Percentiles rank a stretch among this genome's conserved stretches.
Conservation (phyloP, 768 basidiomycete genomes). For the Pleurotus tuber-regium region DNA sequence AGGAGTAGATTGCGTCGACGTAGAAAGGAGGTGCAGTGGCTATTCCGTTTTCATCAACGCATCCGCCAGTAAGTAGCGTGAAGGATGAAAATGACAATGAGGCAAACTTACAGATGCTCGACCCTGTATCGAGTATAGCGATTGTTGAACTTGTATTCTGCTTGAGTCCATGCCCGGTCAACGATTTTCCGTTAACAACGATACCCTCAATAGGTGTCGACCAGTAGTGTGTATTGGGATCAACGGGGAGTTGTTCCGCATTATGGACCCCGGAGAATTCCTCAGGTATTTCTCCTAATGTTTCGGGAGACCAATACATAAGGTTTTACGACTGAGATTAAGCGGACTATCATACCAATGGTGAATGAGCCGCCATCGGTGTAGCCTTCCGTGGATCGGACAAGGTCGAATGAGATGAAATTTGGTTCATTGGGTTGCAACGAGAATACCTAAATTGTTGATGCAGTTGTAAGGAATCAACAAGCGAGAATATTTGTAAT, state of each 20-base stretch:
- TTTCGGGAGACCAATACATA: too few species aligned
- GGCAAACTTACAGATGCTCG: neutral
- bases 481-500: too few species aligned
- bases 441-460: neutral
- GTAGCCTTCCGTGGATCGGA: neutral
- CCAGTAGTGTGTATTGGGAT: neutral
- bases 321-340: too few species aligned
- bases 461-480: too few species aligned
- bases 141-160: neutral
- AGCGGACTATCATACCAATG: neutral
- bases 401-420: neutral
- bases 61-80: too few species aligned
- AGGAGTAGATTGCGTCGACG: conserved; percentile 4
- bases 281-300: neutral
- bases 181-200: neutral
- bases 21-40: neutral
- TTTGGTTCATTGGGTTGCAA: conserved; percentile 1
- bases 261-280: neutral
- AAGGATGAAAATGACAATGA: too few species aligned
- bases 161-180: neutral
- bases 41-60: too few species aligned
- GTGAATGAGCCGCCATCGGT: neutral
- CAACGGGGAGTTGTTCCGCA: neutral
- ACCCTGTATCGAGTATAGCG: neutral
- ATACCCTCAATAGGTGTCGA: neutral